These are phyloP conservation scores for Alternaria ventricosa DNA, from an alignment of 2,329 filamentous ascomycete genomes.

Conservation along the genomic window DNA sequence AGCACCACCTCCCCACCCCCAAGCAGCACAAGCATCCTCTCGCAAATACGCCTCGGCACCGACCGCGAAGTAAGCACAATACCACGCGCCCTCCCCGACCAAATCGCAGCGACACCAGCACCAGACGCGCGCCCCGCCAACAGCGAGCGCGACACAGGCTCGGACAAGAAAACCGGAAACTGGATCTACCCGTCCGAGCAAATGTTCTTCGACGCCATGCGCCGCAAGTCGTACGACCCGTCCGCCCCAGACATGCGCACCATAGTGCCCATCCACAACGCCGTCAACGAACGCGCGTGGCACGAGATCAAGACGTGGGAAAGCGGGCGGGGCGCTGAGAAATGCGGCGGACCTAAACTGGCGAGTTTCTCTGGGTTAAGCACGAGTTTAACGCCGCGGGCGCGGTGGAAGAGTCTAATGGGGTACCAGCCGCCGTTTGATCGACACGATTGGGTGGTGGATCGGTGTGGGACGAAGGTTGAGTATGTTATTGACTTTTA, in stretches of 20 bases:
- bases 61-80: conserved; percentile 56
- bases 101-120: conserved; percentile 41
- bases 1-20: conserved; percentile 29
- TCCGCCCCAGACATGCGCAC: conserved; percentile 80
- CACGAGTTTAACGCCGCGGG: conserved; percentile 75
- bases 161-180: conserved; percentile 74
- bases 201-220: conserved; percentile 98
- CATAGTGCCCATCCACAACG: conserved; percentile 97
- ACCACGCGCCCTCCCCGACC: conserved; percentile 37
- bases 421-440: conserved; percentile 96
- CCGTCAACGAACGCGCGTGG: conserved; percentile 97
- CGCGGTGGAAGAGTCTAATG: conserved; percentile 79
- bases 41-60: conserved; percentile 43
- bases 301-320: conserved; percentile 91
- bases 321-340: conserved; percentile 63
- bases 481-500: conserved; percentile 99
- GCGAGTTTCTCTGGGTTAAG: conserved; percentile 79
- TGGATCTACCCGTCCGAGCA: conserved; percentile 98
- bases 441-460: conserved; percentile 95
- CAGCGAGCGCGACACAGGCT: conserved; percentile 72
- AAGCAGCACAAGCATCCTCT: conserved; percentile 26
- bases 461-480: conserved; percentile 82
- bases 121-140: conserved; percentile 63
- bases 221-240: conserved; percentile 82
- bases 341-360: conserved; percentile 79